phyloP scores from a whole-genome alignment of 495 filamentous ascomycete genomes.

The Xylaria sp. region DNA sequence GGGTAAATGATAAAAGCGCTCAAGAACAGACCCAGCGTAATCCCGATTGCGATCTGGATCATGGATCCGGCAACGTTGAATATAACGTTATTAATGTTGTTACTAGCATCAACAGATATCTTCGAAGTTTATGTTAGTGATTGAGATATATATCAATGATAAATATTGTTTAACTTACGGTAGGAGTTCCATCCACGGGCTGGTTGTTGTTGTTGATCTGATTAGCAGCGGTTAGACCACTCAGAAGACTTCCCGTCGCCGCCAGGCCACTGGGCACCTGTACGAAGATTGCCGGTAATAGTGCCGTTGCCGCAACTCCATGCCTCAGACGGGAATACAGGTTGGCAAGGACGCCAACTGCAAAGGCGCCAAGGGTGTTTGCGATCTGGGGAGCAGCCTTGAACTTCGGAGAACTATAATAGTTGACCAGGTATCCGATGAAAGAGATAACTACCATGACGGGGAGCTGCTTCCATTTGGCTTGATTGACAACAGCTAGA shows the following conservation, averaged over 20 bases:
- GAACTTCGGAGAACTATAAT: constrained; percentile 76
- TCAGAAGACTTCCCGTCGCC: constrained; percentile 80
- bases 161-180: constrained; percentile 28
- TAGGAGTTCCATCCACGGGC: constrained; percentile 36
- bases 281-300: constrained; percentile 93
- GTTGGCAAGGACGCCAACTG: constrained; percentile 86
- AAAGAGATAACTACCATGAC: constrained; percentile 85
- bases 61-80: constrained; percentile 88
- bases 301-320: constrained; percentile 84
- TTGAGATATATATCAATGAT: neutral
- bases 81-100: constrained; percentile 66
- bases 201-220: constrained; percentile 64
- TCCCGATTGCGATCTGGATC: constrained; percentile 91
- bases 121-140: constrained; percentile 22
- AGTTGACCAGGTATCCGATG: constrained; percentile 87
- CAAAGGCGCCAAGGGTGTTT: constrained; percentile 84
- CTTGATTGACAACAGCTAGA: constrained; percentile 85
- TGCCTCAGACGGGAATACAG: constrained; percentile 84
- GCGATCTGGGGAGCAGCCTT: constrained; percentile 79
- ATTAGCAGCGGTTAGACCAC: constrained; percentile 84
- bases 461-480: constrained; percentile 87
- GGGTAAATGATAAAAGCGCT: constrained; percentile 90
- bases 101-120: constrained; percentile 29
- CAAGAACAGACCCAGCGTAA: constrained; percentile 88
- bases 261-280: constrained; percentile 91